A percentile compares a stretch with the other conserved stretches of the same genome.
Evolutionary conservation across 202 grass and related monocot genomes (phyloP).

Genomic region (Elaeis oleifera): DNA sequence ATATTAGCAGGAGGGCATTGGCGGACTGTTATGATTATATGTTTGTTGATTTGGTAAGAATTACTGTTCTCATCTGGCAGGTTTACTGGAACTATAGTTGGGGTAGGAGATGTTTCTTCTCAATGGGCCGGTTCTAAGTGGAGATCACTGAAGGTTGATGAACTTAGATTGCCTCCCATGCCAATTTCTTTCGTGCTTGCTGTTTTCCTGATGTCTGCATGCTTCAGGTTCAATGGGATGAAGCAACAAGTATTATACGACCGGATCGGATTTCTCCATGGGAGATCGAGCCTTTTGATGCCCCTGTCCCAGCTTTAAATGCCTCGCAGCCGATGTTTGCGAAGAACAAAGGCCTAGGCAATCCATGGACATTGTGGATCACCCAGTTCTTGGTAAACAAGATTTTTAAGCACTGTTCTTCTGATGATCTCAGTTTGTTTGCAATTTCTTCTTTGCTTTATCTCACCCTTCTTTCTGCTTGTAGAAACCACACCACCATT

Average conservation of each 20-base stretch:
- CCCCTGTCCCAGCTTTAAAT: constrained; percentile 25
- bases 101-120: constrained; percentile 56
- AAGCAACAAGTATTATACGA: constrained; percentile 43
- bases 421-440: too few relatives aligned
- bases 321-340: constrained; percentile 24
- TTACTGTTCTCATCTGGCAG: constrained; percentile 35
- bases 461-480: constrained; percentile 3
- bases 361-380: constrained; percentile 36
- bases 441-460: too few relatives aligned
- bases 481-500: constrained; percentile 50
- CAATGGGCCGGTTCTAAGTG: constrained; percentile 90
- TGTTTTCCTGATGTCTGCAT: not conserved
- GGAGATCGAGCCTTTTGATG: constrained; percentile 73
- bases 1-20: too few relatives aligned
- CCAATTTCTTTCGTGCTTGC: not conserved
- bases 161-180: not conserved
- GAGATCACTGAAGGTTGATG: constrained; percentile 73
- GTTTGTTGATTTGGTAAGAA: too few relatives aligned
- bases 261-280: constrained; percentile 76
- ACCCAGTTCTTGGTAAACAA: constrained; percentile 33
- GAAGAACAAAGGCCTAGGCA: constrained; percentile 71
- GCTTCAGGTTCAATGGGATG: constrained; percentile 85
- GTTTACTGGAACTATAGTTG: constrained; percentile 77
- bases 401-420: constrained; percentile 1
- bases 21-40: too few relatives aligned